Evolutionary conservation across 768 basidiomycete genomes (phyloP).

Genomic region (Termitomyces sp.): DNA sequence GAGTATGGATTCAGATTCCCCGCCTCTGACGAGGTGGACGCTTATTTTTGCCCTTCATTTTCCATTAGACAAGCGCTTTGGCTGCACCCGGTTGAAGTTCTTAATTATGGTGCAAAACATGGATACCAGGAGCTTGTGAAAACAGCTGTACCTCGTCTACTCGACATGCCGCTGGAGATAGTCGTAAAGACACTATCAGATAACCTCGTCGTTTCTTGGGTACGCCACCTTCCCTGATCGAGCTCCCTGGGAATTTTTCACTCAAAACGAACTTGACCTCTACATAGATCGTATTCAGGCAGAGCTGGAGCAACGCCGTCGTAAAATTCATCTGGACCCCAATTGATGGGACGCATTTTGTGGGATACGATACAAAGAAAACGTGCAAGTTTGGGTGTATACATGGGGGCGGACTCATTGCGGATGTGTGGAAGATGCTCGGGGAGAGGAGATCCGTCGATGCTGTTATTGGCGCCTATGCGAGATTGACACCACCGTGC

Average conservation of each 20-base stretch:
- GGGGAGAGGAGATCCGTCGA: background rate
- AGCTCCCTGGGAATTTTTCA: background rate
- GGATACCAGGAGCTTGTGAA: background rate
- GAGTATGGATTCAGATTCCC: background rate
- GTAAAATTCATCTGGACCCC: background rate
- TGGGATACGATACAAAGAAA: background rate
- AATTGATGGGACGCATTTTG: background rate
- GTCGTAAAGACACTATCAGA: background rate
- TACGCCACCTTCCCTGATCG: background rate
- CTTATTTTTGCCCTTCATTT: background rate
- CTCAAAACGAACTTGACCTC: background rate
- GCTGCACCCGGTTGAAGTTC: background rate
- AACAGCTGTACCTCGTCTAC: background rate
- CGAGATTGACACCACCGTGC: background rate
- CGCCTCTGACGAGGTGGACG: background rate
- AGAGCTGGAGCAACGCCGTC: background rate
- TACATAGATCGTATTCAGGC: background rate
- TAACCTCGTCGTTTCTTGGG: conserved; percentile 4
- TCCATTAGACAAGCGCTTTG: background rate
- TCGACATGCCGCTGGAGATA: conserved; percentile 2
- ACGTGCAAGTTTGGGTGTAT: background rate
- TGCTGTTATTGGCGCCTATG: background rate
- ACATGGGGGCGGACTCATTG: background rate
- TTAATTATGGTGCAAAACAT: background rate
- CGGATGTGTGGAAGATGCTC: background rate